Evolutionary conservation across 2,329 filamentous ascomycete genomes (phyloP).

Genomic region (Beauveria asiatica): DNA sequence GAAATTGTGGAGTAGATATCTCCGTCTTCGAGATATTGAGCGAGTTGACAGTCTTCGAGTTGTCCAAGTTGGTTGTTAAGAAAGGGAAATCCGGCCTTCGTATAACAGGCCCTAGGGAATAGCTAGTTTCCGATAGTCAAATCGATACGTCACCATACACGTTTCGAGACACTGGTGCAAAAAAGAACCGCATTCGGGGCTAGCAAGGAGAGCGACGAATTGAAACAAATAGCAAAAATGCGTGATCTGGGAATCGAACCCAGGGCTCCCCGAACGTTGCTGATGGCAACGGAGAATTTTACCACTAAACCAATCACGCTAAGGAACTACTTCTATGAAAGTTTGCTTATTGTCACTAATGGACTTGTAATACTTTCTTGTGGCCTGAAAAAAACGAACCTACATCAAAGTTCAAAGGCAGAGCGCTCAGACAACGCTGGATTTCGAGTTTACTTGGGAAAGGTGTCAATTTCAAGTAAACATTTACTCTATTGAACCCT

Average conservation of each 20-base stretch:
- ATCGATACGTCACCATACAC: neutral
- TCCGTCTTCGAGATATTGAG: conserved; percentile 41
- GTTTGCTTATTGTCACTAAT: too few relatives aligned
- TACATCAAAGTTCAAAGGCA: too few relatives aligned
- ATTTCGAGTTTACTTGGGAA: too few relatives aligned
- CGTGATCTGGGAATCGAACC: conserved; percentile 27
- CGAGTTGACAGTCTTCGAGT: conserved; percentile 30
- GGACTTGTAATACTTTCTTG: too few relatives aligned
- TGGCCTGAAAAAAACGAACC: too few relatives aligned
- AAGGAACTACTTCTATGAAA: too few relatives aligned
- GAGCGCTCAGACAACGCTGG: too few relatives aligned
- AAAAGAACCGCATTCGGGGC: neutral
- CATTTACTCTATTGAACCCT: neutral
- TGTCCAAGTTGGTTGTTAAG: conserved; percentile 28
- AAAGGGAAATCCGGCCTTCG: conserved; percentile 21
- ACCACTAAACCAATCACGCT: conserved; percentile 28
- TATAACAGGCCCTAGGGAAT: neutral
- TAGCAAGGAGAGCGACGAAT: neutral
- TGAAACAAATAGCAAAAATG: conserved; percentile 10
- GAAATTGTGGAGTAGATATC: conserved; percentile 34
- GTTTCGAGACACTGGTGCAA: neutral
- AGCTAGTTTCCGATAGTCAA: neutral
- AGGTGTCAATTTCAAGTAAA: too few relatives aligned
- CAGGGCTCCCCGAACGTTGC: conserved; percentile 26
- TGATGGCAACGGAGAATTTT: conserved; percentile 28